These are phyloP conservation scores for Penicillium paneum DNA, from an alignment of 2,329 filamentous ascomycete species.

Conservation along the genomic window DNA sequence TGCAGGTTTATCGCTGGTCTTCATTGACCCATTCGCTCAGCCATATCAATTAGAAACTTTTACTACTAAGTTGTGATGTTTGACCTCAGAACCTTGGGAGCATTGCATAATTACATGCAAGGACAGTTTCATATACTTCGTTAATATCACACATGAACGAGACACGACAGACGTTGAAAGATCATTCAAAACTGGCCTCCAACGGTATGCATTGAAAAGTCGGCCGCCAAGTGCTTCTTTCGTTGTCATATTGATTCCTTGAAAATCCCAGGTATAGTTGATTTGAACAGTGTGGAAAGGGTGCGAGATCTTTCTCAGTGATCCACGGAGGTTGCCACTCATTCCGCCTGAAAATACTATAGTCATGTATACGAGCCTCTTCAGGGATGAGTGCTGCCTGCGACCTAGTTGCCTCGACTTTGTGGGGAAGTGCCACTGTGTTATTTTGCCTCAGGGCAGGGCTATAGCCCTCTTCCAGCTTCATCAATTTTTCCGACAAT, in stretches of 20 bases:
- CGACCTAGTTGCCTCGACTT: too few relatives aligned
- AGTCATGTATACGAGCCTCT: conserved; percentile 25
- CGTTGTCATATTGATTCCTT: background rate
- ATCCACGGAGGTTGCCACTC: background rate
- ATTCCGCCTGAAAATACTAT: conserved; percentile 21
- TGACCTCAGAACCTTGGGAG: too few relatives aligned
- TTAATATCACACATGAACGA: background rate
- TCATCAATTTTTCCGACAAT: conserved; percentile 19
- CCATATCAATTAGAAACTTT: too few relatives aligned
- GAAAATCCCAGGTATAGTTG: background rate
- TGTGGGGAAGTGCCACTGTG: background rate
- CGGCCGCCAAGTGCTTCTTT: background rate
- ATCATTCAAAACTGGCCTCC: background rate
- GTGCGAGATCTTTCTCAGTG: background rate
- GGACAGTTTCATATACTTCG: too few relatives aligned
- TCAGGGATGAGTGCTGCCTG: conserved; percentile 11
- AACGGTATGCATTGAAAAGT: background rate
- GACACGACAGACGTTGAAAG: background rate
- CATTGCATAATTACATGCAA: too few relatives aligned
- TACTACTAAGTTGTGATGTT: too few relatives aligned
- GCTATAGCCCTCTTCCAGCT: conserved; percentile 18
- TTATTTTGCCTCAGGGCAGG: background rate
- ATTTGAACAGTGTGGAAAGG: background rate
- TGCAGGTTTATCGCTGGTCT: too few relatives aligned
- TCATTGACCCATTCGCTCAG: too few relatives aligned